Conservation (phyloP, 352 stramenopile genomes). For the Pythium utonaiense region DNA sequence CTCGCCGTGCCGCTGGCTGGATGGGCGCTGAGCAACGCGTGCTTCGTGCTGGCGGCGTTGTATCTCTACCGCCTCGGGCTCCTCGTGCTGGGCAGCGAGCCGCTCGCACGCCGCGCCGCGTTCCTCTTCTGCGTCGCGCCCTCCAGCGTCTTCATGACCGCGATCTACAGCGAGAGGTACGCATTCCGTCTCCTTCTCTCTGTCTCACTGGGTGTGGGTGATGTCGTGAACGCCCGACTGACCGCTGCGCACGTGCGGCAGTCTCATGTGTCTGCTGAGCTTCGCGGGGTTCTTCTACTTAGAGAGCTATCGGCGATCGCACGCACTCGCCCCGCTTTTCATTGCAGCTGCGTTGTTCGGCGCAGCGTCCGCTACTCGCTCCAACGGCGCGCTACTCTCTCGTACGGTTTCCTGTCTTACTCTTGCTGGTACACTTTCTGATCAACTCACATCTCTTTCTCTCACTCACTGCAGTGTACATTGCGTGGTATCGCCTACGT, state of each 20-base stretch:
- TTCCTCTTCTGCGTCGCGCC: constrained; percentile 76
- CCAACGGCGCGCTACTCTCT: constrained; percentile 75
- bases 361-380: constrained; percentile 59
- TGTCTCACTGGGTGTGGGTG: no score
- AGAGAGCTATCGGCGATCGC: constrained; percentile 24
- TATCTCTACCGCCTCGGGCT: constrained; percentile 67
- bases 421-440: neutral
- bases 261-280: constrained; percentile 76
- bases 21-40: constrained; percentile 67
- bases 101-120: constrained; percentile 48
- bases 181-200: no score
- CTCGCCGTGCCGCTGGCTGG: constrained; percentile 37
- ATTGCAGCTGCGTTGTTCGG: constrained; percentile 55
- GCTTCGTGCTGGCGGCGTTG: constrained; percentile 64
- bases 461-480: constrained; percentile 43
- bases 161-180: constrained; percentile 77
- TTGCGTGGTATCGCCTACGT: constrained; percentile 63
- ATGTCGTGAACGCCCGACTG: neutral
- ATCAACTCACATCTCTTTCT: constrained; percentile 13
- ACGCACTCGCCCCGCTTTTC: constrained; percentile 19
- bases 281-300: constrained; percentile 74
- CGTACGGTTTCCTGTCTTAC: constrained; percentile 39
- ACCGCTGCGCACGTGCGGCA: constrained; percentile 8
- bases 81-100: constrained; percentile 53
- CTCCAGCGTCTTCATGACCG: constrained; percentile 82